Conservation (phyloP, 2,329 filamentous ascomycete species). For the Ascochyta koolunga region DNA sequence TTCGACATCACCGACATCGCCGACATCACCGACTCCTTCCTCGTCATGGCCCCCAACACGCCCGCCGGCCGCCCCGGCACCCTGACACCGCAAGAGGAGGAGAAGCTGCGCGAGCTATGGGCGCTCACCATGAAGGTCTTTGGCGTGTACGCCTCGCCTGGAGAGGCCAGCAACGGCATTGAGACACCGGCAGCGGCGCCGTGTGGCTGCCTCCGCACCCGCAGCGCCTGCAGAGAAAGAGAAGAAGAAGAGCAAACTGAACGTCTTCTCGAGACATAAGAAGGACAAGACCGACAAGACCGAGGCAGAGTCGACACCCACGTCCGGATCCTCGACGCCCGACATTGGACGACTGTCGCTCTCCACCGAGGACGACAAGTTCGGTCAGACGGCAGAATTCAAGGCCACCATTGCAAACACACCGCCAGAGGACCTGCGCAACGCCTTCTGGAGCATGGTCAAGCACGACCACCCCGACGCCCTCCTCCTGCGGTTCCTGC, state of each 20-base stretch:
- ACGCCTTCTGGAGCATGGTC: slow-evolving; percentile 89
- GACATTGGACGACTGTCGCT: slow-evolving; percentile 42
- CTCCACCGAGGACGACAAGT: slow-evolving; percentile 76
- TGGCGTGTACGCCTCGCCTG: slow-evolving; percentile 52
- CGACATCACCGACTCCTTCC: slow-evolving; percentile 37
- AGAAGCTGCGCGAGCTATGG: slow-evolving; percentile 90
- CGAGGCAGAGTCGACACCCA: slow-evolving; percentile 32
- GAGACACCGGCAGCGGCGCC: slow-evolving; percentile 21
- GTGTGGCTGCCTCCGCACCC: slow-evolving; percentile 4
- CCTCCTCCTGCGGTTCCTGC: slow-evolving; percentile 62
- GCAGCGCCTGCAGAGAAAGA: slow-evolving; percentile 53
- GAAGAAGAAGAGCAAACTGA: slow-evolving; percentile 76
- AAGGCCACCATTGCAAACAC: slow-evolving; percentile 78
- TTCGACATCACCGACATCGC: slow-evolving; percentile 29
- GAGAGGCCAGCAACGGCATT: slow-evolving; percentile 38
- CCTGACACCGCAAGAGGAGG: slow-evolving; percentile 86
- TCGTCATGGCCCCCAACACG: slow-evolving; percentile 49
- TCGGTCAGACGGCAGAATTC: slow-evolving; percentile 86
- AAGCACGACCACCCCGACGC: slow-evolving; percentile 95
- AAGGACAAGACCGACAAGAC: slow-evolving; percentile 58
- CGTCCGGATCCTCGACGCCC: slow-evolving; percentile 32
- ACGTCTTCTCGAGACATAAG: slow-evolving; percentile 66
- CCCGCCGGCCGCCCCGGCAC: slow-evolving; percentile 80
- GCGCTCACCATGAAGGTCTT: slow-evolving; percentile 75
- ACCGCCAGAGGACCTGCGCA: slow-evolving; percentile 77